Percentiles rank a stretch among this genome's conserved stretches.
These are phyloP conservation scores for Fusarium sp. DNA, from an alignment of 2,329 filamentous ascomycete species.

Conservation along the genomic window DNA sequence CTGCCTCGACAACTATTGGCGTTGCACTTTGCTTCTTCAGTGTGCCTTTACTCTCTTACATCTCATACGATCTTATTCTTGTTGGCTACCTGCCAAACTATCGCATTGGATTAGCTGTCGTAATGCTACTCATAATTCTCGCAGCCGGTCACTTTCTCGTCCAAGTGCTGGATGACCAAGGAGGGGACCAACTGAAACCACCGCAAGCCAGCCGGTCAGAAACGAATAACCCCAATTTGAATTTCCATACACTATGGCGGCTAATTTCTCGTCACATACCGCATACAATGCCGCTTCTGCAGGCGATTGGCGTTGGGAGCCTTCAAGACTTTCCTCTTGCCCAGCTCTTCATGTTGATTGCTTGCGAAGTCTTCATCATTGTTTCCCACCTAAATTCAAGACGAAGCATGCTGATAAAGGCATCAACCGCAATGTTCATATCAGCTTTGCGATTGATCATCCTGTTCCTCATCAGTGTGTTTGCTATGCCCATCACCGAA, in stretches of 20 bases:
- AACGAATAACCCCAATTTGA: not conserved
- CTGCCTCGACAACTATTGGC: not conserved
- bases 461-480: not conserved
- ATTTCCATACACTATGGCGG: not conserved
- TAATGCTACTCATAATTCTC: not conserved
- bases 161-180: not conserved
- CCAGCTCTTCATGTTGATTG: not conserved
- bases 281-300: not conserved
- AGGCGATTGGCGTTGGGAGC: not conserved
- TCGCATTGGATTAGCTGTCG: not conserved
- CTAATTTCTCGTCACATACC: not conserved
- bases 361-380: not conserved
- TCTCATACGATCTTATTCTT: not conserved
- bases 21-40: not conserved
- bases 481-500: not conserved
- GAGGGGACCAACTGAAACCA: not conserved
- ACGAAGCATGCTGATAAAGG: not conserved
- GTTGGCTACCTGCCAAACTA: not conserved
- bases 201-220: rapidly evolving
- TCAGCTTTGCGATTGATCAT: not conserved
- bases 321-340: not conserved
- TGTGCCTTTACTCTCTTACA: not conserved
- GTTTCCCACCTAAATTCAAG: not conserved
- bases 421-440: not conserved
- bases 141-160: not conserved